Conservation (phyloP, 768 basidiomycete genomes). For the Asterophora lycoperdoides region DNA sequence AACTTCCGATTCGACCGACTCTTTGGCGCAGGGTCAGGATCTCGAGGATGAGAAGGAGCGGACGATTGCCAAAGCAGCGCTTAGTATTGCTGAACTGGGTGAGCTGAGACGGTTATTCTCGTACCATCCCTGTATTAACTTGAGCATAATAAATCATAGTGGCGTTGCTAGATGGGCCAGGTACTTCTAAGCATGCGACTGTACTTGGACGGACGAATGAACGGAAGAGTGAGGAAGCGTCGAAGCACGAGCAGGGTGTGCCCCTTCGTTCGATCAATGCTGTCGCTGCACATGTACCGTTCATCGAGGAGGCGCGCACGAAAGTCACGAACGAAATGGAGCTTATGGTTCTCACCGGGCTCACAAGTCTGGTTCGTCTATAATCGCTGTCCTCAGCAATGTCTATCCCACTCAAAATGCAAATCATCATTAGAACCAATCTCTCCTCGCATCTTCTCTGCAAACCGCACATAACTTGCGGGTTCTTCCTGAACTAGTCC, state of each 20-base stretch:
- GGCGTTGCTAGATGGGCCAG: conserved; percentile 45
- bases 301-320: conserved; percentile 66
- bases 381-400: not conserved
- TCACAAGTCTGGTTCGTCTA: conserved; percentile 65
- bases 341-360: conserved; percentile 77
- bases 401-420: conserved; percentile 6
- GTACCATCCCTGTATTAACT: not conserved
- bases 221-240: conserved; percentile 16
- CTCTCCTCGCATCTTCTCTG: conserved; percentile 85
- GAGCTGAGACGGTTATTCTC: conserved; percentile 24
- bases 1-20: conserved; percentile 15
- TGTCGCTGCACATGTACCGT: conserved; percentile 63
- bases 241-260: conserved; percentile 28
- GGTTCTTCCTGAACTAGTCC: conserved; percentile 78
- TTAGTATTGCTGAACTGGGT: conserved; percentile 91
- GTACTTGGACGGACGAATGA: conserved; percentile 2
- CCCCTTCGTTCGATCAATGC: conserved; percentile 72
- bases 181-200: conserved; percentile 1
- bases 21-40: conserved; percentile 29
- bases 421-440: conserved; percentile 63
- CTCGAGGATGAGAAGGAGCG: conserved; percentile 80
- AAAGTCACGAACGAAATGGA: conserved; percentile 87
- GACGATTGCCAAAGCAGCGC: conserved; percentile 87
- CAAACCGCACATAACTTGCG: conserved; percentile 95
- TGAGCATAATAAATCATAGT: conserved; percentile 30